Evolutionary conservation across 2,329 filamentous ascomycete species (phyloP), one percentile per base, ranked within the genome.

Genomic region (Cordyceps cicadae): DNA sequence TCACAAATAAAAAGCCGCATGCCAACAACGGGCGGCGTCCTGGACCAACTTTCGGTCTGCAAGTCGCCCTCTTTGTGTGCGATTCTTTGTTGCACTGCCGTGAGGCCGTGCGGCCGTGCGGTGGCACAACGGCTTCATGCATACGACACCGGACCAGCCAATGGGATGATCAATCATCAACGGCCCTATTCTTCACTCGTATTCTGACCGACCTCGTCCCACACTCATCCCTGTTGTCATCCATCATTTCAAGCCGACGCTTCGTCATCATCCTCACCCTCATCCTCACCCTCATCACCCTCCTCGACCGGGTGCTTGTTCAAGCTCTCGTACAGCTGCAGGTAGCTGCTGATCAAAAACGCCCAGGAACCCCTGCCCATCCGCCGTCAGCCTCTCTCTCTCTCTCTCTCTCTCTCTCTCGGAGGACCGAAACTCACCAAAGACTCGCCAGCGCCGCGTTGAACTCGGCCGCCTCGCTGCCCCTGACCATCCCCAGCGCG

Each of bases 401-500:
- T 29, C 26, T 71, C 24, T 74, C 71, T 59, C 81, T 73, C n/a
- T n/a, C n/a, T n/a, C n/a, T n/a, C n/a, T n/a, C n/a, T n/a, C n/a
- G n/a, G n/a, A n/a, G n/a, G n/a, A n/a, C n/a, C n/a, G n/a, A 6
- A 15, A 50, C 54, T 37, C 19, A 1, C 81, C 81, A 26, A 83
- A 68, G 6, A 75, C 80, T 59, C 29, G 55, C 55, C 46, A 59
- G 37, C 3, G 46, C 37, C 6, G 55, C 46, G 37, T 59, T 34
- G 34, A 52, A 59, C 37, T 59, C 48, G n/a, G 56, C 56, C 9
- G 48, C 56, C 6, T 48, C 19, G 48, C n/a, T 52, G 21, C 48
- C 48, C 26, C 52, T 45, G 17, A 48, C 56, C 56, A 51, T 59
- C 17, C 80, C 81, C 63, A 80, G 82, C 1, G 82, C 84, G 83